Conservation (phyloP, 2,329 filamentous ascomycete species). For the Penicillium glabrum region DNA sequence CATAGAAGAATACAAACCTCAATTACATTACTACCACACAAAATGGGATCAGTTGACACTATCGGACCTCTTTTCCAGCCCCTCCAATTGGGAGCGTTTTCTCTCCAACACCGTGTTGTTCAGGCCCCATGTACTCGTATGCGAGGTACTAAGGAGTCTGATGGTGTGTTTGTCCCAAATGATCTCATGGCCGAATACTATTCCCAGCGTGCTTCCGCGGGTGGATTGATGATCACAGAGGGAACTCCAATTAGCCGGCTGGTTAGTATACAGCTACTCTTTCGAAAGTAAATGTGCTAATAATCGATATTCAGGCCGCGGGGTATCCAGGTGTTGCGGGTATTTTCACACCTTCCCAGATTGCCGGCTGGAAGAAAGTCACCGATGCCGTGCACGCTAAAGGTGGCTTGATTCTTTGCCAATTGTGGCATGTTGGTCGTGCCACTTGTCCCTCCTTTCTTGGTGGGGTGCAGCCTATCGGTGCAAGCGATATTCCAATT, state of each 20-base stretch:
- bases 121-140: constrained; percentile 29
- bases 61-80: constrained; percentile 36
- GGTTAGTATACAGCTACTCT: constrained; percentile 7
- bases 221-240: constrained; percentile 36
- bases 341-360: constrained; percentile 30
- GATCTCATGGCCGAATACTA: constrained; percentile 33
- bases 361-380: constrained; percentile 33
- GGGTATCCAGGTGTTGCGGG: constrained; percentile 32
- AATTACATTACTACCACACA: background rate
- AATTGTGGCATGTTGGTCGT: constrained; percentile 39
- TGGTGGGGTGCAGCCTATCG: constrained; percentile 28
- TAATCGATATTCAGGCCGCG: constrained; percentile 18
- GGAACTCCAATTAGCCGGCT: constrained; percentile 33
- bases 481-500: constrained; percentile 35
- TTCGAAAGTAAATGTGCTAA: background rate
- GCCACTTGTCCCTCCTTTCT: constrained; percentile 42
- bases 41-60: constrained; percentile 25
- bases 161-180: constrained; percentile 31
- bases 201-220: constrained; percentile 31
- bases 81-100: constrained; percentile 27
- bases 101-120: constrained; percentile 27
- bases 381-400: constrained; percentile 35
- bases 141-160: constrained; percentile 27
- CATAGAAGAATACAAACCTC: background rate
- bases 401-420: constrained; percentile 32